Base-by-base conservation (phyloP, 2,329 filamentous ascomycete genomes). In the Epichloe typhina region DNA sequence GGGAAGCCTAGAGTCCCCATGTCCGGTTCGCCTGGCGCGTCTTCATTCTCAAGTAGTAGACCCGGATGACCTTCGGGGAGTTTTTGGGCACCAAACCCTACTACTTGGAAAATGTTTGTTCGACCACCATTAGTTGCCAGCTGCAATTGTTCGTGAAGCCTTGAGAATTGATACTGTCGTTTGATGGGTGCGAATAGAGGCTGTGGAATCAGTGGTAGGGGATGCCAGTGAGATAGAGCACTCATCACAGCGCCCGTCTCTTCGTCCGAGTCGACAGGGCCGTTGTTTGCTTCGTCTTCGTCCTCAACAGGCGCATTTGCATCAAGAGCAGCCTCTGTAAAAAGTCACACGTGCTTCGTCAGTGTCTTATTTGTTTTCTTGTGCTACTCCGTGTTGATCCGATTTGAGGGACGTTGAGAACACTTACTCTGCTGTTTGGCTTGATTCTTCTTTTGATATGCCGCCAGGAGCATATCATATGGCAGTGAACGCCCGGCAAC, bases 401-500 rank as follows among this genome's bases (percentile, higher is more conserved):
- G 19, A 37, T 23, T 21, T 46, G 23, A 23, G 3, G 13, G 33
- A 40, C 15, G 19, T 7, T 13, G 13, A 6, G 17, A 26, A 40
- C 42, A 77, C 84, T 70, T 75, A 90, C 88, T 95, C 68, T 97
- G 93, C 71, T 95, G 88, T 63, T 95, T 95, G 21, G 93, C 93
- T 67, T 97, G 93, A 61, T 98, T 98, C 75, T 96, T 97, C 76
- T 97, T 96, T 66, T 93, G 87, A 62, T 93, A 93, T 7, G 85
- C 84, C 13, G 86, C 83, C 38, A 96, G 75, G 39, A 96, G 72
- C 84, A 95, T 93, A 66, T 95, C 89, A 62, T 96, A 96, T 1
- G 90, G 90, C 53, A 95, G 70, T 43, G 86, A 93, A 54, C 90
- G 77, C 1, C 90, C 90, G 5, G 88, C 85, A 3, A 96, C 90